These are phyloP conservation scores for Bombardia bombarda DNA, from an alignment of 495 filamentous ascomycete species.

Conservation along the genomic window DNA sequence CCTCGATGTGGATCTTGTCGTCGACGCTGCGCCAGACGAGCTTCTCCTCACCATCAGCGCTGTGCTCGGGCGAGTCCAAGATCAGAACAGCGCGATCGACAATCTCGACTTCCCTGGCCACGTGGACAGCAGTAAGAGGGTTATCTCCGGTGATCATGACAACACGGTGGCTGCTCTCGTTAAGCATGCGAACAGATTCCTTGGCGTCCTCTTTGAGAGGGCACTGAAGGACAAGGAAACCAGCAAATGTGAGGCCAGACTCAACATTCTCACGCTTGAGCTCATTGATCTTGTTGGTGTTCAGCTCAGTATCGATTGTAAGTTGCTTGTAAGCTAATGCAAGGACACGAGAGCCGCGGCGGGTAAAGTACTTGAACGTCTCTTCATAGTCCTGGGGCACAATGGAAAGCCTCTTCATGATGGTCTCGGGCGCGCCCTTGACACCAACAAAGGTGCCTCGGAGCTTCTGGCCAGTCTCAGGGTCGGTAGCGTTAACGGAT, in stretches of 20 bases:
- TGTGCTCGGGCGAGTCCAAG: slow-evolving; percentile 88
- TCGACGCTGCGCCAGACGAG: slow-evolving; percentile 95
- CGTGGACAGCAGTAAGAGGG: slow-evolving; percentile 90
- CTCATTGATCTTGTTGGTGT: slow-evolving; percentile 79
- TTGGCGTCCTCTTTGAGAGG: slow-evolving; percentile 96
- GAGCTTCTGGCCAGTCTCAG: slow-evolving; percentile 59
- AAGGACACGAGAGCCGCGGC: slow-evolving; percentile 87
- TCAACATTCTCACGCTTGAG: slow-evolving; percentile 90
- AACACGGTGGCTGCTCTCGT: slow-evolving; percentile 95
- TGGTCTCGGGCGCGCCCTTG: slow-evolving; percentile 96
- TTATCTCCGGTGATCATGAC: slow-evolving; percentile 99
- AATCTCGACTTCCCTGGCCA: slow-evolving; percentile 93
- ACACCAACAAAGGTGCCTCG: slow-evolving; percentile 85
- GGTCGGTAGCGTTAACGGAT: slow-evolving; percentile 59
- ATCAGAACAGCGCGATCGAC: slow-evolving; percentile 94
- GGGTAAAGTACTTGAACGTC: slow-evolving; percentile 95
- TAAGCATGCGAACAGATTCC: slow-evolving; percentile 90
- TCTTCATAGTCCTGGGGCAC: slow-evolving; percentile 89
- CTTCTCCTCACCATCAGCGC: slow-evolving; percentile 61
- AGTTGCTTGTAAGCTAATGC: slow-evolving; percentile 92
- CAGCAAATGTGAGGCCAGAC: slow-evolving; percentile 75
- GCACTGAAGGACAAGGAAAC: slow-evolving; percentile 91
- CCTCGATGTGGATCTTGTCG: slow-evolving; percentile 79
- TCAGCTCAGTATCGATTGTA: slow-evolving; percentile 68
- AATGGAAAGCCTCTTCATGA: slow-evolving; percentile 80